Conservation (phyloP, 345 rosid species). For the Zanthoxylum bungeanum region DNA sequence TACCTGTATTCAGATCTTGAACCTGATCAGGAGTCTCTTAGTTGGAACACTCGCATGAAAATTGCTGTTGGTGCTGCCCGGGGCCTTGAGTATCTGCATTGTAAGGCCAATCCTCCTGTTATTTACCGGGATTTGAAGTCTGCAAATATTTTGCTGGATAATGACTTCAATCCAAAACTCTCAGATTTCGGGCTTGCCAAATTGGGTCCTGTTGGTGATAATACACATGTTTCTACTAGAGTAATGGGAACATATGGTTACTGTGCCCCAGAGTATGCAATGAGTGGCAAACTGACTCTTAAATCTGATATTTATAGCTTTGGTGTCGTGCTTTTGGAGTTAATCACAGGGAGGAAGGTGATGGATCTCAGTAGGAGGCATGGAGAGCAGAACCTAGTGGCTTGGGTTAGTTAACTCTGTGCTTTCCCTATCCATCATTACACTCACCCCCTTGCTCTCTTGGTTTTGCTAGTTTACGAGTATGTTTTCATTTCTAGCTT, state of each 20-base stretch:
- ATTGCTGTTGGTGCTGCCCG: slow-evolving; percentile 88
- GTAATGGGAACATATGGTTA: slow-evolving; percentile 99
- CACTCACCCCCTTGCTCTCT: not conserved
- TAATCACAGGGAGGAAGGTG: slow-evolving; percentile 87
- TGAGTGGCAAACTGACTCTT: slow-evolving; percentile 92
- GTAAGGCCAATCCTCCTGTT: slow-evolving; percentile 88
- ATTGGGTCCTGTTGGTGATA: slow-evolving; percentile 93
- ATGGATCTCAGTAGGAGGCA: slow-evolving; percentile 55
- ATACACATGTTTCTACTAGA: slow-evolving; percentile 95
- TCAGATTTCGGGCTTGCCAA: slow-evolving; percentile 96
- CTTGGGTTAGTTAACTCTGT: slow-evolving; percentile 61
- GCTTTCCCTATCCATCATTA: not conserved
- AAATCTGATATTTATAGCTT: slow-evolving; percentile 96
- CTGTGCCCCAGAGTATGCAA: slow-evolving; percentile 97
- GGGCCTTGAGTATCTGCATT: slow-evolving; percentile 89
- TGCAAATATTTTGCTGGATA: slow-evolving; percentile 82
- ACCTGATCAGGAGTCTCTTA: slow-evolving; percentile 49
- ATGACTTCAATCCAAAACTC: slow-evolving; percentile 71
- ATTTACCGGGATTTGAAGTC: slow-evolving; percentile 94
- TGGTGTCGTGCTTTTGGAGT: slow-evolving; percentile 93
- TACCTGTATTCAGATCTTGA: slow-evolving; percentile 44
- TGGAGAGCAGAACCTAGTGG: slow-evolving; percentile 80
- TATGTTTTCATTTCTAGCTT: not conserved
- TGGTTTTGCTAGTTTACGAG: not conserved
- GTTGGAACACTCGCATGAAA: slow-evolving; percentile 80